Percentiles rank a stretch among this genome's conserved stretches.
phyloP scores from a whole-genome alignment of 495 filamentous ascomycete genomes.

The Penicillium lagena region DNA sequence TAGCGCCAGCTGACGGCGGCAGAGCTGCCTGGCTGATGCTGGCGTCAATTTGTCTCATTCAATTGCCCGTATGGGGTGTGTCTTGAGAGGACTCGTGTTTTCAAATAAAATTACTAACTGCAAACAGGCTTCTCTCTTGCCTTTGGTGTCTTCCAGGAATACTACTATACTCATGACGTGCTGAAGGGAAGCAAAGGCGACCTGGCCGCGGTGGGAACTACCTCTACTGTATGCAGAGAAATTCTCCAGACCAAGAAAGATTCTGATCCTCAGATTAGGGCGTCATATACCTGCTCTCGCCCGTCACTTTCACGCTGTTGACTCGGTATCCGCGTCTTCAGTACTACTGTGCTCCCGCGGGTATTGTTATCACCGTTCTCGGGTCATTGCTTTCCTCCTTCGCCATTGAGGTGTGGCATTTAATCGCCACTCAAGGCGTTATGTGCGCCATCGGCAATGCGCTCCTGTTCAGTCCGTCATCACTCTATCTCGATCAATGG shows the following conservation, averaged over 20 bases:
- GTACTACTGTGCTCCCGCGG: conserved; percentile 31
- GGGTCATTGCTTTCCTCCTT: conserved; percentile 44
- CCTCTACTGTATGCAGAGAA: conserved; percentile 25
- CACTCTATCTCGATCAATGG: conserved; percentile 53
- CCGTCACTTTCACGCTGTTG: conserved; percentile 43
- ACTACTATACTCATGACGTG: conserved; percentile 27
- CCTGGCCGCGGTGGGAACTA: conserved; percentile 49
- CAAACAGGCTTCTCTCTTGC: conserved; percentile 41
- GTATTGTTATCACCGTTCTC: conserved; percentile 33
- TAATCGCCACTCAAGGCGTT: conserved; percentile 51
- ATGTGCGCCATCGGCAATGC: conserved; percentile 47
- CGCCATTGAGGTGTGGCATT: conserved; percentile 40
- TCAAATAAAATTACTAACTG: neutral
- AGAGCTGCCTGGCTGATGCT: conserved; percentile 61
- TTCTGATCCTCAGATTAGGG: conserved; percentile 24
- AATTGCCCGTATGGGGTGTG: conserved; percentile 59
- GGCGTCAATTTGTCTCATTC: conserved; percentile 52
- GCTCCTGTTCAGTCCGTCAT: conserved; percentile 44
- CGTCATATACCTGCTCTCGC: conserved; percentile 51
- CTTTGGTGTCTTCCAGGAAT: conserved; percentile 46
- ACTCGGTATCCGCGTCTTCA: conserved; percentile 40
- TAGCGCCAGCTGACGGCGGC: conserved; percentile 55
- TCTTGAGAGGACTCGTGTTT: neutral
- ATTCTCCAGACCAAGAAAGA: neutral
- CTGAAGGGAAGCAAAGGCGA: conserved; percentile 28